phyloP scores from a whole-genome alignment of 1,284 basidiomycete genomes.

The Ganoderma boninense region DNA sequence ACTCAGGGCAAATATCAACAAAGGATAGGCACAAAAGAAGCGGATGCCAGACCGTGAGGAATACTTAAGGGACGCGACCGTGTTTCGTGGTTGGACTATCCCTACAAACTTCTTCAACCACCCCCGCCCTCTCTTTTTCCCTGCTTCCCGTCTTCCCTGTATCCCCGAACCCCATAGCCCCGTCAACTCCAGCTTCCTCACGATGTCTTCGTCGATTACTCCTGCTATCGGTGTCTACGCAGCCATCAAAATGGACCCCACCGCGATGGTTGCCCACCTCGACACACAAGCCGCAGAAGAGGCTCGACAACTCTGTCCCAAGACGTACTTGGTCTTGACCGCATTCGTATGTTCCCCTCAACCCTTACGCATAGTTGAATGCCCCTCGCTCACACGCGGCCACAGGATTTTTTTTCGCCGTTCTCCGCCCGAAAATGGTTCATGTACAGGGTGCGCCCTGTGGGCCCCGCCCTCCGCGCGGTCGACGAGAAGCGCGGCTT shows the following conservation, averaged over 20 bases:
- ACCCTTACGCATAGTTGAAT: background rate
- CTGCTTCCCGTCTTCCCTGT: background rate
- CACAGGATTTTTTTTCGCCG: no score
- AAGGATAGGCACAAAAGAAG: background rate
- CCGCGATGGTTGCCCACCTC: background rate
- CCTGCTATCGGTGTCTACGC: background rate
- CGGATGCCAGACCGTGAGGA: background rate
- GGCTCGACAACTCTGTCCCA: background rate
- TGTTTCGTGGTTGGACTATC: background rate
- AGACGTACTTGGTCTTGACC: background rate
- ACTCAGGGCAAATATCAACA: background rate
- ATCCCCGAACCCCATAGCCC: background rate
- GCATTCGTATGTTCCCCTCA: background rate
- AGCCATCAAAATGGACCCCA: background rate
- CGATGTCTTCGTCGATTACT: background rate
- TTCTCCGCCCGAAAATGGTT: slow-evolving; percentile 5
- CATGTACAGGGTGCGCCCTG: background rate
- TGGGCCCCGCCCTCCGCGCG: slow-evolving; percentile 5
- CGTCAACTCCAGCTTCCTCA: background rate
- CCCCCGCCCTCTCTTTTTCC: background rate
- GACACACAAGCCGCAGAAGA: background rate
- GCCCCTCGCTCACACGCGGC: background rate
- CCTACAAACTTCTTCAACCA: background rate
- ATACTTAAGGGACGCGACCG: background rate
- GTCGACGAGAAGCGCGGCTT: background rate